Conservation (phyloP, 495 filamentous ascomycete species). For the Penicillium ochrochloron region DNA sequence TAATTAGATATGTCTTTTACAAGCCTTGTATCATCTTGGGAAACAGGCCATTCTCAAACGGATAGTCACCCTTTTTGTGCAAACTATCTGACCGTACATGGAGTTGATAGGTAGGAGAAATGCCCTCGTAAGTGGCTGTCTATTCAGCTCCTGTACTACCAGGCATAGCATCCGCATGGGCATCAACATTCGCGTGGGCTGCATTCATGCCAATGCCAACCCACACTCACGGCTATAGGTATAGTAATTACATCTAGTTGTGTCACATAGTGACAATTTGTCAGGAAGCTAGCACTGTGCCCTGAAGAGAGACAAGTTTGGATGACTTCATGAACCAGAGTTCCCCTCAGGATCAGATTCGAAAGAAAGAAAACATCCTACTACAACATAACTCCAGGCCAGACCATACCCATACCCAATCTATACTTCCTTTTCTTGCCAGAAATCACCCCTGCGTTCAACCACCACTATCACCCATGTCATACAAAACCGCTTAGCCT, state of each 20-base stretch:
- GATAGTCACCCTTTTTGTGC: background rate
- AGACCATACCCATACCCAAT: background rate
- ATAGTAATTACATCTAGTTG: background rate
- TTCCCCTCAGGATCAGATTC: background rate
- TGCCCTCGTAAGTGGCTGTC: constrained; percentile 3
- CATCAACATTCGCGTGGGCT: background rate
- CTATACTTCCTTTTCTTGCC: background rate
- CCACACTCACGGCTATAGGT: background rate
- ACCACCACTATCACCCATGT: background rate
- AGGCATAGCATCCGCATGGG: constrained; percentile 11
- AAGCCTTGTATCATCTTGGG: too few relatives aligned
- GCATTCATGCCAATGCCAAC: background rate
- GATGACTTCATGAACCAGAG: background rate
- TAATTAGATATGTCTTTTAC: too few relatives aligned
- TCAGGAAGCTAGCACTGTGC: background rate
- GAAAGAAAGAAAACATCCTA: background rate
- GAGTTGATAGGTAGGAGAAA: background rate
- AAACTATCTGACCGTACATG: background rate
- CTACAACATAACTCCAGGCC: background rate
- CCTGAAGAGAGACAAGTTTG: background rate
- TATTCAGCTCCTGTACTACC: constrained; percentile 26
- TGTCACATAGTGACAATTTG: background rate
- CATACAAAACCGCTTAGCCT: background rate
- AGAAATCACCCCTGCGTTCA: background rate
- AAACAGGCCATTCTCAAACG: background rate